phyloP scores from a whole-genome alignment of 495 filamentous ascomycete genomes.

The Echria macrotheca region DNA sequence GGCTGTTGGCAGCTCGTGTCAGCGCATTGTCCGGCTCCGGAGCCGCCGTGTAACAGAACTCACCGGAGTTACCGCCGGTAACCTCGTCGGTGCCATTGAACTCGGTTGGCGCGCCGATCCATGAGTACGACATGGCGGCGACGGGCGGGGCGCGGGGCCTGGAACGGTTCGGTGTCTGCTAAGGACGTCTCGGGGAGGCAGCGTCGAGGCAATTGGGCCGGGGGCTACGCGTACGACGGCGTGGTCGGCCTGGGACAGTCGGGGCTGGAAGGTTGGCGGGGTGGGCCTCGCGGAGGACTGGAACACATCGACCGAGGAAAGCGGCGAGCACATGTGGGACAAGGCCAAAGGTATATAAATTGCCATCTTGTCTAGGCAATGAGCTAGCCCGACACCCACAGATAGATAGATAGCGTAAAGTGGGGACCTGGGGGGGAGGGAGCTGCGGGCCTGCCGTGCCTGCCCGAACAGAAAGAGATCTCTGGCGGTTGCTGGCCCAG shows the following conservation, averaged over 20 bases:
- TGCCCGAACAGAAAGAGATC: too few relatives aligned
- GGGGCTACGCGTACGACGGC: too few relatives aligned
- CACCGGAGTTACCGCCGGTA: slow-evolving; percentile 78
- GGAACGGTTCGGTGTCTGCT: not conserved
- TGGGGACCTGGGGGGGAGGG: slow-evolving; percentile 14
- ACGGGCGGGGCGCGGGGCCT: not conserved
- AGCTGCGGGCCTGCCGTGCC: too few relatives aligned
- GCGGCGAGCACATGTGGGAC: slow-evolving; percentile 10
- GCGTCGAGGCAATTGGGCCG: too few relatives aligned
- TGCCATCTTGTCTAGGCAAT: too few relatives aligned
- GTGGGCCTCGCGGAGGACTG: slow-evolving; percentile 4
- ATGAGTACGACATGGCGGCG: slow-evolving; percentile 66
- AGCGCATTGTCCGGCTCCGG: slow-evolving; percentile 14
- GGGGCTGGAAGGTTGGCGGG: not conserved
- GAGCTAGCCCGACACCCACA: not conserved
- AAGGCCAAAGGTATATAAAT: slow-evolving; percentile 13
- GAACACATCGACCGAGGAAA: slow-evolving; percentile 2
- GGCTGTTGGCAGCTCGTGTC: slow-evolving; percentile 38
- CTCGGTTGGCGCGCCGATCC: slow-evolving; percentile 66
- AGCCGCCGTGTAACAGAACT: slow-evolving; percentile 26
- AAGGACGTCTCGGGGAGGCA: not conserved
- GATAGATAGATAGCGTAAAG: slow-evolving; percentile 7
- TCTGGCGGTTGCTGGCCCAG: too few relatives aligned
- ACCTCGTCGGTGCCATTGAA: slow-evolving; percentile 72
- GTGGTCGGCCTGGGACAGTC: too few relatives aligned